Base-by-base conservation (phyloP, 768 basidiomycete genomes). In the Leucocoprinus leucothites region DNA sequence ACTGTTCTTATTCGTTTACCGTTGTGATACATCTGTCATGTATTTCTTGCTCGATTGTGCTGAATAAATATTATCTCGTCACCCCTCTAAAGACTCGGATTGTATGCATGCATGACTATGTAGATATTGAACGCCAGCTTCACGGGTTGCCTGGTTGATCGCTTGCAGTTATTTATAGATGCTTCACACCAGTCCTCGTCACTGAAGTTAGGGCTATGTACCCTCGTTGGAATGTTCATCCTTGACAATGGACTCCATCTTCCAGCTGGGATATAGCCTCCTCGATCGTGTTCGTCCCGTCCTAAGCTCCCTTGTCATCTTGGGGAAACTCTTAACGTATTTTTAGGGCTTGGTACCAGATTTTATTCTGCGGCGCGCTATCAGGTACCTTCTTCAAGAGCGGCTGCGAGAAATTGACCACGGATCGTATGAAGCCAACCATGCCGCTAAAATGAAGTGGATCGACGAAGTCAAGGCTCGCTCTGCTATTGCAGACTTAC, bases 371-470 rank as follows among this genome's bases (percentile, higher is more conserved):
- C 65, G 69, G 18, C 61, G 61, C 18, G 67, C 66, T 50, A 69
- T 74, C 41, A 67, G 72, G 22, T 67, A 73, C 41, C 70, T 86
- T 3, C 72, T 78, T 55, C 74, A 78, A 28, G 77, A 80, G 60
- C 68, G 84, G 28, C 71, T 86, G 46, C 74, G 80, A 21, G 81
- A 86, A 63, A 83, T 87, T 51, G 77, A 87, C 64, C 66, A 74
- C 53, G 84, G 82, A 25, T 78, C 79, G 16, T 76, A 84, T 48
- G 79, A 80, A 45, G 78, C 75, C 11, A 85, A 85, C 61, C 81
- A 85, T 71, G 77, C 75, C 2, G 78, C 80, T 11, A 88, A 88
- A 64, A 85, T 86, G 82, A 68, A 76, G 48, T 87, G 80, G 76
- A 84, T 89, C 36, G 78, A 82, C 53, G 74, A 70, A 16, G 79